Percentiles rank a stretch among this genome's conserved stretches.
Evolutionary conservation across 306 rosid genomes (phyloP).

Genomic region (Vigna hirtella): DNA sequence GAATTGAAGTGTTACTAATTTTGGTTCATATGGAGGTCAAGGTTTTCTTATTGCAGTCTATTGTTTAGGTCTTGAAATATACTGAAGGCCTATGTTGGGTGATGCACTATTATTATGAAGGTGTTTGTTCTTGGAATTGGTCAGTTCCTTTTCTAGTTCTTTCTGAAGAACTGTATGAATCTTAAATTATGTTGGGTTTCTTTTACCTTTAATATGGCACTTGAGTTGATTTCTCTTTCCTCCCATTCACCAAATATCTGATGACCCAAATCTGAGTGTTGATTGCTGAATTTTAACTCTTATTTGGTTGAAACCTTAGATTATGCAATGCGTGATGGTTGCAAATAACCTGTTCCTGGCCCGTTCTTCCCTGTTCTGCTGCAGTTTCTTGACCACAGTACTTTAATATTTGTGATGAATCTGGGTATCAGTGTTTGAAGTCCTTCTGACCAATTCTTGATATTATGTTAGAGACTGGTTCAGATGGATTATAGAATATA

Average conservation of each 20-base stretch:
- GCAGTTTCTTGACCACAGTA: conserved; percentile 4
- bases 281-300: neutral
- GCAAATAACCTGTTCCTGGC: neutral
- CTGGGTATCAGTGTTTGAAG: neutral
- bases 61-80: conserved; percentile 83
- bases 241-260: neutral
- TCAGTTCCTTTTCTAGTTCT: conserved; percentile 50
- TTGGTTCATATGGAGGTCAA: conserved; percentile 32
- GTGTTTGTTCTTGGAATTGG: conserved; percentile 99
- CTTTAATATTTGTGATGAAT: conserved; percentile 1
- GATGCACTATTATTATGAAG: conserved; percentile 97
- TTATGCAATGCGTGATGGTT: neutral
- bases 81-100: conserved; percentile 98
- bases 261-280: neutral
- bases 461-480: neutral
- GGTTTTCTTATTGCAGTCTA: conserved; percentile 39
- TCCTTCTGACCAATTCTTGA: neutral
- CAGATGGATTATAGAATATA: neutral
- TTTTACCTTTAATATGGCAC: conserved; percentile 4
- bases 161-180: conserved; percentile 11
- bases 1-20: conserved; percentile 35
- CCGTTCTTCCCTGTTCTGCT: neutral
- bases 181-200: conserved; percentile 29
- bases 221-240: neutral
- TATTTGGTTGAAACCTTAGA: neutral